Conservation (phyloP, 2,329 filamentous ascomycete species). For the Cadophora gregata region DNA sequence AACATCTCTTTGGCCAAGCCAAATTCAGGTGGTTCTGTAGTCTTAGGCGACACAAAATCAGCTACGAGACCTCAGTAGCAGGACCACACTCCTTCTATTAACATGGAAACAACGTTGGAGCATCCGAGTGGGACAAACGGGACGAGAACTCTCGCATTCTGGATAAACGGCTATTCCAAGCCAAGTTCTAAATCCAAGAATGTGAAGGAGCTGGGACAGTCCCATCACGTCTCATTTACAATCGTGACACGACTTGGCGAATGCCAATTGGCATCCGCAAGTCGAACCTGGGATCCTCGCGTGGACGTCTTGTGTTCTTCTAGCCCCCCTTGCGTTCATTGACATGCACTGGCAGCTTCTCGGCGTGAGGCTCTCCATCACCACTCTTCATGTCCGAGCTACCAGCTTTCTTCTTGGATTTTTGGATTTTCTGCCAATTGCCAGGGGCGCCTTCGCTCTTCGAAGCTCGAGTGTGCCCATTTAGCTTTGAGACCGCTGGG, state of each 20-base stretch:
- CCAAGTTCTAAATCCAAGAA: slow-evolving; percentile 5
- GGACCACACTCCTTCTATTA: not conserved
- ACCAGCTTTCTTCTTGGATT: slow-evolving; percentile 56
- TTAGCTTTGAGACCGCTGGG: slow-evolving; percentile 47
- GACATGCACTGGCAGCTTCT: slow-evolving; percentile 62
- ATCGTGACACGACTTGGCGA: slow-evolving; percentile 19
- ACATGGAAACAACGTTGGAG: slow-evolving; percentile 8
- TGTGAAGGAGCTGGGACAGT: not conserved
- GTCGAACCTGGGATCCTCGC: not conserved
- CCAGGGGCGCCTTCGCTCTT: slow-evolving; percentile 58
- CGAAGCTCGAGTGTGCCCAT: slow-evolving; percentile 58
- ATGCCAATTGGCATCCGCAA: not conserved
- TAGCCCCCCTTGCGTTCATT: slow-evolving; percentile 69
- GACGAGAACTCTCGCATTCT: not conserved
- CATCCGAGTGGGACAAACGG: not conserved
- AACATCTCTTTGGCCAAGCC: slow-evolving; percentile 22
- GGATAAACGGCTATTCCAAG: slow-evolving; percentile 11
- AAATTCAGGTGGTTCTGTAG: slow-evolving; percentile 17
- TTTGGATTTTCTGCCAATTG: slow-evolving; percentile 65
- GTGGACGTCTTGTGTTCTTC: not conserved
- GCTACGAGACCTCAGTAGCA: slow-evolving; percentile 12
- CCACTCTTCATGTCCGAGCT: slow-evolving; percentile 54
- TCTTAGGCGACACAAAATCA: slow-evolving; percentile 3
- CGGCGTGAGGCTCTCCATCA: slow-evolving; percentile 51
- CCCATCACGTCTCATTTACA: not conserved